phyloP scores from a whole-genome alignment of 2,329 filamentous ascomycete species.

The Fusarium sp. region DNA sequence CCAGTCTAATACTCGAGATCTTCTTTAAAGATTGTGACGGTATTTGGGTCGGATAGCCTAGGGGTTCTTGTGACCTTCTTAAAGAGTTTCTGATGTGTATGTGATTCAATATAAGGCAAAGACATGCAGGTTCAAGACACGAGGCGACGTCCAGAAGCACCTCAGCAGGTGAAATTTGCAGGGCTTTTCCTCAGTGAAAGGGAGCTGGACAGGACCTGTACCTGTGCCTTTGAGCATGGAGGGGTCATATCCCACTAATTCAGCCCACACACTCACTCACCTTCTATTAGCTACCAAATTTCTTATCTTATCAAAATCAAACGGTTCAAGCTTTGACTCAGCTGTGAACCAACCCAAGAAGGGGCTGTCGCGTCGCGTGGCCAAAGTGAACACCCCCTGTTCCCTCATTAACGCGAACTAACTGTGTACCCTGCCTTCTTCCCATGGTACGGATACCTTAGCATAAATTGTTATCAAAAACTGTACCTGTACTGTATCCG shows the following conservation, averaged over 20 bases:
- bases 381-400: constrained; percentile 19
- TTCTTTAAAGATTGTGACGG: constrained; percentile 71
- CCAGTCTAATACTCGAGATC: constrained; percentile 72
- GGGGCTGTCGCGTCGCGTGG: constrained; percentile 36
- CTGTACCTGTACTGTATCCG: constrained; percentile 31
- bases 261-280: neutral
- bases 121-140: constrained; percentile 8
- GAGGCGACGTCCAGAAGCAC: neutral
- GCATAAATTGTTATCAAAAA: constrained; percentile 27
- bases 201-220: neutral
- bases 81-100: neutral
- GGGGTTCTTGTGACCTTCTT: constrained; percentile 7
- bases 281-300: neutral
- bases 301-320: constrained; percentile 37
- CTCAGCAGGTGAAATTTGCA: neutral
- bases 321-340: neutral
- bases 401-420: constrained; percentile 34
- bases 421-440: constrained; percentile 29
- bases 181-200: constrained; percentile 12
- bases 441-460: constrained; percentile 20
- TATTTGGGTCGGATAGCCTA: constrained; percentile 60
- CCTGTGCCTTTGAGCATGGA: constrained; percentile 6
- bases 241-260: constrained; percentile 9
- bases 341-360: constrained; percentile 5
- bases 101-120: neutral